Evolutionary conservation across 495 filamentous ascomycete species (phyloP).

Genomic region (Cenococcum geophilum): DNA sequence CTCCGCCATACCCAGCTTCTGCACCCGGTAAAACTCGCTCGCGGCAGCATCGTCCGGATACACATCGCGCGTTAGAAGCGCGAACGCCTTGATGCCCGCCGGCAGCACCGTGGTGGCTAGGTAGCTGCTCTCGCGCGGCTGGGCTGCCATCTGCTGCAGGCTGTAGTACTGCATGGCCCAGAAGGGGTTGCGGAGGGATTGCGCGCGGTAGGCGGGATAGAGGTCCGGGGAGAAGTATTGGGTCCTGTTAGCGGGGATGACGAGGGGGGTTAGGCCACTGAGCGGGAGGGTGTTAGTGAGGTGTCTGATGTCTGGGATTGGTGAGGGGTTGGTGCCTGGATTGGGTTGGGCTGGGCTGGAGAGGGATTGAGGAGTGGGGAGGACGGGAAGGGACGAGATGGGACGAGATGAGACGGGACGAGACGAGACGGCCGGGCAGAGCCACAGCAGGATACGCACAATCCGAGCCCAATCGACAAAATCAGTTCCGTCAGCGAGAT

Average conservation of each 20-base stretch:
- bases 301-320: not conserved
- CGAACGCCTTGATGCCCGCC: not conserved
- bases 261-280: not conserved
- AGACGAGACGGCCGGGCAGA: not conserved
- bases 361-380: too few relatives aligned
- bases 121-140: not conserved
- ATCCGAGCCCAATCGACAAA: not conserved
- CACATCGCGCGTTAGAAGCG: not conserved
- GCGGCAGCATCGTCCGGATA: not conserved
- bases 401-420: not conserved
- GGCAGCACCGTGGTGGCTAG: not conserved
- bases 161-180: not conserved
- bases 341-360: too few relatives aligned
- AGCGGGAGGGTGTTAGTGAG: not conserved
- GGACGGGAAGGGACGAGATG: not conserved
- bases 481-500: not conserved
- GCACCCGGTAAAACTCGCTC: not conserved
- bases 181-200: not conserved
- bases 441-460: not conserved
- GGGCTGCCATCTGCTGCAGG: not conserved
- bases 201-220: not conserved
- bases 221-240: not conserved
- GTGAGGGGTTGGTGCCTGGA: too few relatives aligned
- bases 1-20: not conserved
- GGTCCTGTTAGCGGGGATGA: not conserved